Evolutionary conservation across 768 basidiomycete species (phyloP).

Genomic region (Leccinum broughii): DNA sequence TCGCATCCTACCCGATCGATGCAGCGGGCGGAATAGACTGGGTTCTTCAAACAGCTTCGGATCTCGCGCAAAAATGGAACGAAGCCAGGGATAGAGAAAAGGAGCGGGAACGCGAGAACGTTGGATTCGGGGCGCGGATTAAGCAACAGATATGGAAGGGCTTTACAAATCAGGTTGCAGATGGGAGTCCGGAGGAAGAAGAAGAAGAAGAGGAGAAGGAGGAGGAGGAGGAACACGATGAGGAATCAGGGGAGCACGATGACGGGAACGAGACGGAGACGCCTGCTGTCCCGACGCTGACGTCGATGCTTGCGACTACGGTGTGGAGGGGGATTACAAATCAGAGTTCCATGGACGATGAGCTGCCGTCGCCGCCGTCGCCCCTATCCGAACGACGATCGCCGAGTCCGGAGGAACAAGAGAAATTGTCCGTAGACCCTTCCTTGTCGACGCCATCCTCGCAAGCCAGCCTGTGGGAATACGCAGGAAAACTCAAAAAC

Average conservation of each 20-base stretch:
- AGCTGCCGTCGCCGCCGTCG: conserved; percentile 43
- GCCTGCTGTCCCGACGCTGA: conserved; percentile 38
- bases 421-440: conserved; percentile 16
- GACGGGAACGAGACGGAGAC: conserved; percentile 51
- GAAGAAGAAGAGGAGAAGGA: conserved; percentile 31
- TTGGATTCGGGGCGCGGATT: conserved; percentile 55
- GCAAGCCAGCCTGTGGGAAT: conserved; percentile 57
- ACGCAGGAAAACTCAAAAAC: conserved; percentile 72
- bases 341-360: conserved; percentile 68
- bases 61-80: conserved; percentile 54
- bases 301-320: conserved; percentile 57
- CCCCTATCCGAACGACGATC: conserved; percentile 34
- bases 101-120: conserved; percentile 32
- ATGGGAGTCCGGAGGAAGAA: conserved; percentile 31
- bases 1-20: conserved; percentile 65
- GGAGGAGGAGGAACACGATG: conserved; percentile 25
- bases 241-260: conserved; percentile 32
- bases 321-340: conserved; percentile 80
- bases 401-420: conserved; percentile 22
- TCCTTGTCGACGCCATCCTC: conserved; percentile 21
- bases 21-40: conserved; percentile 69
- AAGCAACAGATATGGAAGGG: conserved; percentile 68
- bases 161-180: conserved; percentile 52
- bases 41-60: conserved; percentile 65
- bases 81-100: conserved; percentile 35